phyloP scores from a whole-genome alignment of 371 early-diverging fungal genomes.

The Zopfochytrium polystomum region DNA sequence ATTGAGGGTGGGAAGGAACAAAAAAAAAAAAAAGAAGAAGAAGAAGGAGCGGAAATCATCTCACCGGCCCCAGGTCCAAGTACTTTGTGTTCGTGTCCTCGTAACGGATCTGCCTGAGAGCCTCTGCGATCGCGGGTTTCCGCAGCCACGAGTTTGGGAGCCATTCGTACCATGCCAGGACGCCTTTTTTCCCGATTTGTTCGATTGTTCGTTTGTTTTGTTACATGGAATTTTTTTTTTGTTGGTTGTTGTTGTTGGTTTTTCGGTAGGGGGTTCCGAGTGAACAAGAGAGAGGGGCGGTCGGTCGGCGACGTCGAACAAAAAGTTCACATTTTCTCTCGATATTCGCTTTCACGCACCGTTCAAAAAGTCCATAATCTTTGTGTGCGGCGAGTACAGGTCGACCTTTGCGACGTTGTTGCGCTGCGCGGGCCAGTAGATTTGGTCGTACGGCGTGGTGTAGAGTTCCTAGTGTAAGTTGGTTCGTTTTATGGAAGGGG shows the following conservation, averaged over 20 bases:
- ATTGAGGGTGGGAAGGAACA: neutral
- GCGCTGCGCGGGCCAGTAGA: slow-evolving; percentile 77
- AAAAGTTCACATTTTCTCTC: neutral
- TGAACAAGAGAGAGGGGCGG: too few relatives aligned
- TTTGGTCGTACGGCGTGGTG: slow-evolving; percentile 71
- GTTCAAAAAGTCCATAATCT: slow-evolving; percentile 72
- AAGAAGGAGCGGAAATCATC: neutral
- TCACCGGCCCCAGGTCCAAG: slow-evolving; percentile 82
- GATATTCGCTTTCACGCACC: slow-evolving; percentile 41
- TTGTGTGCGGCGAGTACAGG: slow-evolving; percentile 80
- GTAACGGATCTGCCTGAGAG: slow-evolving; percentile 74
- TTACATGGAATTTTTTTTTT: too few relatives aligned
- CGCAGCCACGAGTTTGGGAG: slow-evolving; percentile 60
- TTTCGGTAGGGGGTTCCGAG: too few relatives aligned
- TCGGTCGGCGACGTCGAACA: too few relatives aligned
- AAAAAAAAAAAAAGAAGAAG: too few relatives aligned
- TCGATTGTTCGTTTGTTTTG: too few relatives aligned
- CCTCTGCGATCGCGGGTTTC: slow-evolving; percentile 66
- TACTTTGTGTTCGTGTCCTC: slow-evolving; percentile 90
- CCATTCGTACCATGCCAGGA: slow-evolving; percentile 65
- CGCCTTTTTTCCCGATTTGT: too few relatives aligned
- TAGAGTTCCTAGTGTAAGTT: slow-evolving; percentile 83
- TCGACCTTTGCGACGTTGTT: slow-evolving; percentile 82
- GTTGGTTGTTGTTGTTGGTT: too few relatives aligned
- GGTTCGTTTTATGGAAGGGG: neutral